Evolutionary conservation across 2,329 filamentous ascomycete species (phyloP), one percentile per base, ranked within the genome.

Genomic region (Remersonia thermophila): DNA sequence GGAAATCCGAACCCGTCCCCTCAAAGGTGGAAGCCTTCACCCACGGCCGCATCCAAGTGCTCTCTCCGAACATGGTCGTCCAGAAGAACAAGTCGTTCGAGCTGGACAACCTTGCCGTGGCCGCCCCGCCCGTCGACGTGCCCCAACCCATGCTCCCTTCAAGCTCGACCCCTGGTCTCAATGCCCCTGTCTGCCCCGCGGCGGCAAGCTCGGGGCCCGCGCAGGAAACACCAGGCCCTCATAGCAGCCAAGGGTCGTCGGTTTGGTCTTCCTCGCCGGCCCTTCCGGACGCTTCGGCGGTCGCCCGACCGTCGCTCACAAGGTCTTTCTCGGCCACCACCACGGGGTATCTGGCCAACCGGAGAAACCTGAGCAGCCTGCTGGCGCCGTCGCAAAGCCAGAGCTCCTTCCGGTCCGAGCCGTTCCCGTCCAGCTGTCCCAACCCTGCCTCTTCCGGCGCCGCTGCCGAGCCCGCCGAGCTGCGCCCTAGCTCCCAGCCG

Each of bases 1-100:
- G 89, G 47, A 93, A 89, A 63, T 85, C 84, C 37, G 80, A 83
- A 48, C 86, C 87, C 32, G 69, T 93, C 27, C 74, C 83, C 18
- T 73, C 80, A 8, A 77, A 86, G 56, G 84, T 89, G 37, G 75
- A 70, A 44, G 70, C 71, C 40, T 61, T 77, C 48, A 60, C 69
- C 51, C 66, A 71, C 52, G 64, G 71, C 32, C 66, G 63, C 47
- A 62, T 73, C 55, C 63, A 69, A 46, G 59, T 66, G 25, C 55
- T 72, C 29, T 63, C 67, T 4, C 64, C 66, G 23, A 66, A 71
- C 39, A 55, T 61, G 23, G 45, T 51, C 27, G 50, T 49, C 7
- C 54, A 50, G 31, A 48, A 48, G 35, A 41, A 55, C 30, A 49
- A 54, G 20, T 23, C 20, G 29, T 50, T 45, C 33, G 31, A 37